Evolutionary conservation across 345 rosid species (phyloP), one percentile per base, ranked within the genome.

Genomic region (Eucalyptus pauciflora): DNA sequence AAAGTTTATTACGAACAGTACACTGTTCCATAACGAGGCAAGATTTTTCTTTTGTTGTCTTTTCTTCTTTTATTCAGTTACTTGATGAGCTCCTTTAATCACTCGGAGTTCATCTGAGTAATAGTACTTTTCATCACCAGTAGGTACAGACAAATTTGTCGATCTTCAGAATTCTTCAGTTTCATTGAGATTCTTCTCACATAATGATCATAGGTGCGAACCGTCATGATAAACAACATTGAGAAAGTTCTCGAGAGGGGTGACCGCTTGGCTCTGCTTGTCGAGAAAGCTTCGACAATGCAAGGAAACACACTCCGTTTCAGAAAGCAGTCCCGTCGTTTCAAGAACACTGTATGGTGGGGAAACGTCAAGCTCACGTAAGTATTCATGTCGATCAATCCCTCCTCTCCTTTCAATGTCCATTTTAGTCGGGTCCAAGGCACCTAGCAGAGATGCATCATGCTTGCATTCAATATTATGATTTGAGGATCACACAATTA

Each of bases 221-320:
- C 64, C 3, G 94, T 94, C 14, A 94, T 93, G 95, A 89, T 94
- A 20, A 92, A 92, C 67, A 94, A 94, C 81, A 94, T 92, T 43
- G 95, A 94, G 2, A 94, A 92, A 79, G 92, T 94, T 20, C 69
- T 94, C 27, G 94, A 93, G 51, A 92, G 94, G 86, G 95, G 95
- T 4, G 94, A 94, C 80, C 92, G 95, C 49, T 86, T 94, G 90
- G 91, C 90, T 7, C 60, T 94, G 80, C 90, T 94, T 0, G 95
- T 94, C 1, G 94, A 94, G 27, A 94, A 94, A 88, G 91, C 96
- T 29, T 41, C 92, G 3, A 48, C 89, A 3, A 18, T 94, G 87
- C 94, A 94, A 87, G 94, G 94, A 81, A 91, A 92, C 48, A 86
- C 95, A 7, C 25, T 90, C 27, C 90, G 92, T 12, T 93, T 94